These are phyloP conservation scores for Inga oerstediana DNA, from an alignment of 306 rosid species.

Conservation along the genomic window DNA sequence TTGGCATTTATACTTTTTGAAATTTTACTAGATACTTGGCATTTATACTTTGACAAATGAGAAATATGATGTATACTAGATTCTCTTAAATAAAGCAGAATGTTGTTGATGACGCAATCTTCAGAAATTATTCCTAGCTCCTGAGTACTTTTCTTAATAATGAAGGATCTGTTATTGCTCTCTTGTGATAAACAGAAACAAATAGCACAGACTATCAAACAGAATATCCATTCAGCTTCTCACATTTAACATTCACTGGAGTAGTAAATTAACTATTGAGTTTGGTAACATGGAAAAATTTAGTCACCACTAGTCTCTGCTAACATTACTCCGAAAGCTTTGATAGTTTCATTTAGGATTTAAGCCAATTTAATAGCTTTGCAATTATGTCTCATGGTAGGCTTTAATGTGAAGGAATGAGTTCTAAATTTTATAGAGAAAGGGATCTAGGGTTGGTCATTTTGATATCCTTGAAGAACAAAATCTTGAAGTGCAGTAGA, in stretches of 20 bases:
- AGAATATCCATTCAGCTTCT: constrained; percentile 17
- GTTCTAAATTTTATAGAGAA: background rate
- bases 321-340: background rate
- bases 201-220: background rate
- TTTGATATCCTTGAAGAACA: background rate
- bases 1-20: constrained; percentile 6
- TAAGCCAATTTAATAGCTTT: background rate
- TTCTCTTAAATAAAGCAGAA: background rate
- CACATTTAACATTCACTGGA: constrained; percentile 3
- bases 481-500: background rate
- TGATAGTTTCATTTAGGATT: background rate
- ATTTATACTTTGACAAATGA: constrained; percentile 20
- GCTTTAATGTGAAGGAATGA: background rate
- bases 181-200: background rate
- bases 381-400: background rate
- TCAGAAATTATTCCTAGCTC: background rate
- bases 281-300: background rate
- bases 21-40: constrained; percentile 10
- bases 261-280: background rate
- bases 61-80: background rate
- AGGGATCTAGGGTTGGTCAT: background rate
- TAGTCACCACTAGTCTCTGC: constrained; percentile 1
- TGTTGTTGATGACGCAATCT: constrained; percentile 14
- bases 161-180: background rate
- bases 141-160: background rate